Percentiles rank a stretch among this genome's conserved stretches.
phyloP scores from a whole-genome alignment of 2,329 filamentous ascomycete genomes.

The Teratosphaeria nubilosa region DNA sequence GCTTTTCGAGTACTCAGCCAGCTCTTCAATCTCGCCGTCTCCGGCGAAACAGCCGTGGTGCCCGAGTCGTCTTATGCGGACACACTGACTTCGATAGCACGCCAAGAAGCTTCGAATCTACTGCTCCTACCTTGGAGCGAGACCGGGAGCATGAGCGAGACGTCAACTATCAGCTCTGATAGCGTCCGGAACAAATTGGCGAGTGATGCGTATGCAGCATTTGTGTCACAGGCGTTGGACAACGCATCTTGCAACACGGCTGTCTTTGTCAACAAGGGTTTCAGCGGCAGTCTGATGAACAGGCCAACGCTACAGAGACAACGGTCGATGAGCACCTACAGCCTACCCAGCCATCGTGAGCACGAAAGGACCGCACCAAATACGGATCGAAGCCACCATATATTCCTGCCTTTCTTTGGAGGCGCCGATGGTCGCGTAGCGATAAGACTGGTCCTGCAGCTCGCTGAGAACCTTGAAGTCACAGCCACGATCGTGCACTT shows the following conservation, averaged over 20 bases:
- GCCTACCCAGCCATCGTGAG: conserved; percentile 51
- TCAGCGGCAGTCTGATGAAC: conserved; percentile 39
- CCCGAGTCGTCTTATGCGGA: conserved; percentile 71
- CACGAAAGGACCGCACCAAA: conserved; percentile 45
- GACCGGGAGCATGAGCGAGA: conserved; percentile 63
- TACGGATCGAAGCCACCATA: conserved; percentile 62
- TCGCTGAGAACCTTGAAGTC: conserved; percentile 68
- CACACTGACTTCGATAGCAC: conserved; percentile 57
- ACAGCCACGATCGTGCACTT: conserved; percentile 67
- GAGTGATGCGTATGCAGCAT: conserved; percentile 56
- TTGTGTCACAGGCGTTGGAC: conserved; percentile 59
- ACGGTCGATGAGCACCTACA: conserved; percentile 41
- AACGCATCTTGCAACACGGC: conserved; percentile 58
- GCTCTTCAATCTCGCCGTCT: conserved; percentile 71
- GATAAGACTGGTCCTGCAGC: conserved; percentile 69
- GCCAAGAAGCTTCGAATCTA: conserved; percentile 48
- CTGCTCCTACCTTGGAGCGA: conserved; percentile 87
- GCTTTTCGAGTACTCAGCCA: conserved; percentile 82
- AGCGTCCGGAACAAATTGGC: conserved; percentile 51
- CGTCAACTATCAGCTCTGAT: conserved; percentile 39
- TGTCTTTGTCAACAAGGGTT: conserved; percentile 67
- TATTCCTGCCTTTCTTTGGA: conserved; percentile 82
- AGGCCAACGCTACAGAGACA: conserved; percentile 33
- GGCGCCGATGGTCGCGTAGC: conserved; percentile 72
- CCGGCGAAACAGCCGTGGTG: conserved; percentile 69